Evolutionary conservation across 2,329 filamentous ascomycete species (phyloP).

Genomic region (Ramularia endophylla): DNA sequence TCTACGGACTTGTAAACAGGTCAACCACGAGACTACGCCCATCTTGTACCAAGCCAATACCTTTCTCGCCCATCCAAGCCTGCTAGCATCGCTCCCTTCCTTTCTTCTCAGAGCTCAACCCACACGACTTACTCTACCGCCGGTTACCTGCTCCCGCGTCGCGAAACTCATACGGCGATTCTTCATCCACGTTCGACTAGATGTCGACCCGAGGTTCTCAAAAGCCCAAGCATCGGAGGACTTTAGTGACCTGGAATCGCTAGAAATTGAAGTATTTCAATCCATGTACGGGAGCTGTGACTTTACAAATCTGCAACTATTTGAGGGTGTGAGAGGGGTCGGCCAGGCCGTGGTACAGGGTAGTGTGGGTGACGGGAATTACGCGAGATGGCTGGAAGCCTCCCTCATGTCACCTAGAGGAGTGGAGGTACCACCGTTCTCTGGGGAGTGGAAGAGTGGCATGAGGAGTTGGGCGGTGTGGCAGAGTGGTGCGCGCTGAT

Average conservation of each 20-base stretch:
- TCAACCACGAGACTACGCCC: conserved; percentile 36
- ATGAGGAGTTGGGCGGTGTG: conserved; percentile 16
- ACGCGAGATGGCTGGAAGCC: conserved; percentile 42
- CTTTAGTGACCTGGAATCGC: conserved; percentile 41
- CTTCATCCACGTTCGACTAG: conserved; percentile 43
- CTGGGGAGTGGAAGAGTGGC: conserved; percentile 18
- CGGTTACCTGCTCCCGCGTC: conserved; percentile 31
- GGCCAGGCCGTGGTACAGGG: conserved; percentile 38
- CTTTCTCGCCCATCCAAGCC: conserved; percentile 45
- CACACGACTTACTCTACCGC: conserved; percentile 20
- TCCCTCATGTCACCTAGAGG: conserved; percentile 37
- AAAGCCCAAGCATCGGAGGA: conserved; percentile 34
- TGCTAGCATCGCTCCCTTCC: conserved; percentile 39
- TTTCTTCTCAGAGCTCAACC: conserved; percentile 30
- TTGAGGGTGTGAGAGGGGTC: conserved; percentile 43
- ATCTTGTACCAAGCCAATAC: conserved; percentile 46
- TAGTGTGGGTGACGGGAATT: conserved; percentile 34
- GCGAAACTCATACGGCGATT: conserved; percentile 37
- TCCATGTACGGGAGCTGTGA: conserved; percentile 39
- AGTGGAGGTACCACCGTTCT: conserved; percentile 22
- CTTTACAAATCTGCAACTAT: conserved; percentile 38
- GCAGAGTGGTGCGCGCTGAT: no score
- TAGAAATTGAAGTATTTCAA: conserved; percentile 48
- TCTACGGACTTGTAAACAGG: conserved; percentile 37
- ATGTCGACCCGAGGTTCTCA: conserved; percentile 45